Evolutionary conservation across 2,329 filamentous ascomycete genomes (phyloP).

Genomic region (Cytospora leucostoma): DNA sequence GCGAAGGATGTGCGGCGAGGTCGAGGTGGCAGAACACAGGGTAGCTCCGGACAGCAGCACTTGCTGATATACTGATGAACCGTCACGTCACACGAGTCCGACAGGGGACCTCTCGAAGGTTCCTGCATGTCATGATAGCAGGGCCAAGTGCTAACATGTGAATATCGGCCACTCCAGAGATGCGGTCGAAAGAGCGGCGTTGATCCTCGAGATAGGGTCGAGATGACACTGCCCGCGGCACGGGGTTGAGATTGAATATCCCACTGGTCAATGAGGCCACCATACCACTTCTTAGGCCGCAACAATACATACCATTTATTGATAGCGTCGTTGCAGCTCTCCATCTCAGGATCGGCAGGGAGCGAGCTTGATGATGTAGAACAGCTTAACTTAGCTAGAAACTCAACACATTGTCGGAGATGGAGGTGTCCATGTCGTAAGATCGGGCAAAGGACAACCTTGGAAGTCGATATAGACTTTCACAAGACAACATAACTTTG

Average conservation of each 20-base stretch:
- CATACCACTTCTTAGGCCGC: neutral
- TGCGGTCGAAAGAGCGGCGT: neutral
- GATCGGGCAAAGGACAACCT: no score
- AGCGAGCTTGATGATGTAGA: neutral
- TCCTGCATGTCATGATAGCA: neutral
- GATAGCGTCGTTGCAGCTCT: neutral
- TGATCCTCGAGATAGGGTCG: neutral
- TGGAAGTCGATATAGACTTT: no score
- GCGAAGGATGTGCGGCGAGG: neutral
- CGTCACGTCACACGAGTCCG: neutral
- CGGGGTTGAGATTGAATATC: neutral
- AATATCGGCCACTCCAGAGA: neutral
- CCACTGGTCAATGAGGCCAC: neutral
- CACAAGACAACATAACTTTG: no score
- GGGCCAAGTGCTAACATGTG: neutral
- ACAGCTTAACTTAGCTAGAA: neutral
- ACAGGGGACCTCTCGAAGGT: neutral
- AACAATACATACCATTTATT: neutral
- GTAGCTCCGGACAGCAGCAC: neutral
- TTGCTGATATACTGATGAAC: neutral
- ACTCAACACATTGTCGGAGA: neutral
- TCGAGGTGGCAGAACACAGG: neutral
- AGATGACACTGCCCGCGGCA: neutral
- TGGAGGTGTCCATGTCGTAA: no score
- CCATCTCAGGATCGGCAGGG: neutral